Evolutionary conservation across 139 green algal genomes (phyloP).

Genomic region (Pycnococcus provasolii): DNA sequence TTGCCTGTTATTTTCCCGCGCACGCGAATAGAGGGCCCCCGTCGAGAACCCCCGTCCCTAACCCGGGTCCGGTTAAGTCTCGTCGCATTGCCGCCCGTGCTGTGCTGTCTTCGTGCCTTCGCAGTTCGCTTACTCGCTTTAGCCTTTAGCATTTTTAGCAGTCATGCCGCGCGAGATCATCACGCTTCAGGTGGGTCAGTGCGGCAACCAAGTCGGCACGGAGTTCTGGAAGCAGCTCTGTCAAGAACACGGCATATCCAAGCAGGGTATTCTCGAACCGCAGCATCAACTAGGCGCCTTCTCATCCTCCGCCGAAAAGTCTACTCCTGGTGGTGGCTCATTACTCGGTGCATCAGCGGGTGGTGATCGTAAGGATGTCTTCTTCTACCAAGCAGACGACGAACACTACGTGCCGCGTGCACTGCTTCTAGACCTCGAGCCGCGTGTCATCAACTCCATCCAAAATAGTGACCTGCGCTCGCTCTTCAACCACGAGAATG

Average conservation of each 20-base stretch:
- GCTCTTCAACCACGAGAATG: constrained; percentile 98
- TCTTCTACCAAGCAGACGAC: constrained; percentile 99
- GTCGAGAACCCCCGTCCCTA: too few species aligned
- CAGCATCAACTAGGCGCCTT: constrained; percentile 17
- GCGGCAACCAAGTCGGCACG: constrained; percentile 93
- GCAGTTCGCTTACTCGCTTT: too few species aligned
- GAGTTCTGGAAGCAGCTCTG: constrained; percentile 96
- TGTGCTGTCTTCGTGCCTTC: too few species aligned
- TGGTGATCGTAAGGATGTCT: constrained; percentile 94
- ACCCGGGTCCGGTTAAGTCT: too few species aligned
- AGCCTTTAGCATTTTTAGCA: too few species aligned
- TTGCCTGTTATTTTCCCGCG: too few species aligned
- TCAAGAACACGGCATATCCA: constrained; percentile 91
- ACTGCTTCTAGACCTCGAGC: constrained; percentile 92
- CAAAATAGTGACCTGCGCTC: constrained; percentile 83
- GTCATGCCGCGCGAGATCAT: constrained; percentile 95
- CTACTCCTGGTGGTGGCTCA: neutral
- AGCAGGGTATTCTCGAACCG: constrained; percentile 86
- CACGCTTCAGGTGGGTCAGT: constrained; percentile 94
- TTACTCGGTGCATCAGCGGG: neutral
- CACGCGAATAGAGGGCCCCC: too few species aligned
- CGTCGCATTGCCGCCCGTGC: too few species aligned
- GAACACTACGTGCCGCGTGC: constrained; percentile 93
- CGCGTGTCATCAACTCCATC: constrained; percentile 94
- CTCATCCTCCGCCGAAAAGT: neutral